phyloP scores from a whole-genome alignment of 2,329 filamentous ascomycete species.

The Cryoendolithus antarcticus region DNA sequence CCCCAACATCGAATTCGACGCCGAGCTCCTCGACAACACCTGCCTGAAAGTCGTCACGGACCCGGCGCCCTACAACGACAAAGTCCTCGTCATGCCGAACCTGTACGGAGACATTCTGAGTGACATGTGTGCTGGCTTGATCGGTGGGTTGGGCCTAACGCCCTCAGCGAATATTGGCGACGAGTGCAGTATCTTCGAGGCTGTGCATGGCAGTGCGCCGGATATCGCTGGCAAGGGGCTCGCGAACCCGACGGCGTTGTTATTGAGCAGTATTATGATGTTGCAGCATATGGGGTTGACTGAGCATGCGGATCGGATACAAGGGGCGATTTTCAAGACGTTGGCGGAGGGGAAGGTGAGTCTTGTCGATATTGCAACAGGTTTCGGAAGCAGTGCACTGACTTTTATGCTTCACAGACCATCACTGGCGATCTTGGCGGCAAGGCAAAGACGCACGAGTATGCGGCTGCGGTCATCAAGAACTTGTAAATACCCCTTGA shows the following conservation, averaged over 20 bases:
- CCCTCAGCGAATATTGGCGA: constrained; percentile 98
- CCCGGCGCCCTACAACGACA: constrained; percentile 94
- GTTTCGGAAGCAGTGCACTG: not conserved
- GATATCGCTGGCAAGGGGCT: constrained; percentile 94
- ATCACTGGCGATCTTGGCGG: constrained; percentile 94
- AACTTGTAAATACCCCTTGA: constrained; percentile 28
- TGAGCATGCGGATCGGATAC: constrained; percentile 74
- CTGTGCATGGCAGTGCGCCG: constrained; percentile 91
- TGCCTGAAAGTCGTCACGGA: constrained; percentile 98
- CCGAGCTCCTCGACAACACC: constrained; percentile 96
- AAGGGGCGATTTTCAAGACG: constrained; percentile 89
- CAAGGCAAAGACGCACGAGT: constrained; percentile 91
- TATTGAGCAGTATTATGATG: constrained; percentile 98
- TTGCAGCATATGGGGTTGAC: constrained; percentile 91
- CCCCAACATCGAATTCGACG: constrained; percentile 90
- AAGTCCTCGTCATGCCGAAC: constrained; percentile 96
- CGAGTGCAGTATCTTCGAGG: constrained; percentile 99
- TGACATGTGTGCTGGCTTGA: constrained; percentile 97
- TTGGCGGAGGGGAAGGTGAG: constrained; percentile 83
- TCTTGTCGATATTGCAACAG: constrained; percentile 1
- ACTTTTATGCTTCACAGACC: constrained; percentile 29
- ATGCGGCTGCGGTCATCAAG: constrained; percentile 80
- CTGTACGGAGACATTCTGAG: constrained; percentile 98
- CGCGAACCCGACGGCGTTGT: constrained; percentile 91
- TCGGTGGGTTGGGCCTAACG: constrained; percentile 91